A percentile compares a stretch with the other conserved stretches of the same genome.
Conservation (phyloP, 352 stramenopile genomes). For the Phytophthora aleatoria region DNA sequence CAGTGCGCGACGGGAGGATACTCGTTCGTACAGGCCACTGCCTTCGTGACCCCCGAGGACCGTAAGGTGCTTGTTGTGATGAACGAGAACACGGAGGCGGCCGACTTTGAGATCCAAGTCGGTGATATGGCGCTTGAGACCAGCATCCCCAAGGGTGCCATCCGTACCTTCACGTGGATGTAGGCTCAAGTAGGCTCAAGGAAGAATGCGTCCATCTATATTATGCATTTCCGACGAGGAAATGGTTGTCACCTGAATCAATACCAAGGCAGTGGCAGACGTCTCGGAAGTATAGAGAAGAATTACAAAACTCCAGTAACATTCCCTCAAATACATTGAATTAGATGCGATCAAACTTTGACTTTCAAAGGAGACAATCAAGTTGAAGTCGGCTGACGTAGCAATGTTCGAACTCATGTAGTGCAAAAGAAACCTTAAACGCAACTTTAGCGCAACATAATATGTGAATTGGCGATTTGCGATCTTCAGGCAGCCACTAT, state of each 20-base stretch:
- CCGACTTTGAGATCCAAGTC: constrained; percentile 61
- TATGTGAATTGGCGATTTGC: background rate
- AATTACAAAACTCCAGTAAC: background rate
- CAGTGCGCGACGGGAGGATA: constrained; percentile 82
- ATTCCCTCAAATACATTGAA: constrained; percentile 4
- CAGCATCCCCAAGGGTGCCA: constrained; percentile 55
- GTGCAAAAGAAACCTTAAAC: background rate
- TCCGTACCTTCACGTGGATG: constrained; percentile 48
- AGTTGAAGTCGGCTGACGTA: constrained; percentile 1
- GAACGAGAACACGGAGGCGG: constrained; percentile 81
- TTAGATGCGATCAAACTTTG: background rate
- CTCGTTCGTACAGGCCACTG: constrained; percentile 64
- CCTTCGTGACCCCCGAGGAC: constrained; percentile 74
- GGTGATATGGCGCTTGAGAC: constrained; percentile 45
- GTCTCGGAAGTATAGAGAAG: constrained; percentile 2
- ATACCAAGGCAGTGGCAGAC: background rate
- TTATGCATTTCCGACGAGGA: constrained; percentile 1
- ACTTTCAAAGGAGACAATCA: background rate
- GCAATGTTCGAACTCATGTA: background rate
- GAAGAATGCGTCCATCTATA: background rate
- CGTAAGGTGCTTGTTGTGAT: constrained; percentile 78
- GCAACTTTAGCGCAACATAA: constrained; percentile 7
- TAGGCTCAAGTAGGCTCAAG: constrained; percentile 11
- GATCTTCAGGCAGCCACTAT: constrained; percentile 9
- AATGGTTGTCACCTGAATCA: constrained; percentile 3